Base-by-base conservation (phyloP, 2,329 filamentous ascomycete genomes). In the Neofusicoccum sp. region DNA sequence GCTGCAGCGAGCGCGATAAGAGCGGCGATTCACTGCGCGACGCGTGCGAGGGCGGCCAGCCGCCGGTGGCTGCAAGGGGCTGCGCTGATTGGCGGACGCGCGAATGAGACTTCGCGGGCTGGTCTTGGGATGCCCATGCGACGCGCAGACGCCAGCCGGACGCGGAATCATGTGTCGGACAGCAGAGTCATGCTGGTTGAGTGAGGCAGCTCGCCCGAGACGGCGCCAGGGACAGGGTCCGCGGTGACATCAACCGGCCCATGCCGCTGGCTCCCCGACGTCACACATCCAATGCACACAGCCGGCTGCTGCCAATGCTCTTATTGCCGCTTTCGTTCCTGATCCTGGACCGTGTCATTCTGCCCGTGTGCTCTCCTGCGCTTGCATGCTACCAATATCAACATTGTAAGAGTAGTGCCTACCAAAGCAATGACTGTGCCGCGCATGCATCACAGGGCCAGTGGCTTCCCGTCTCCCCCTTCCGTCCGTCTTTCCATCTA, bases 211-310 rank as follows among this genome's bases (percentile, higher is more conserved):
- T 9, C 28, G 14, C 6, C 48, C n/a, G 48, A 16, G n/a, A 16
- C 50, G 50, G 36, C 33, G 41, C 36, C 39, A 45, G 41, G 41
- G 41, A n/a, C 54, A 37, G 22, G 39, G 54, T 31, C n/a, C 49
- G 14, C 54, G 41, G 29, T 58, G 41, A 58, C 52, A 56, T 43
- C 52, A 56, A 33, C 43, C 16, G 52, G 22, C 37, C 52, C 52
- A 33, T n/a, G 4, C 29, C 48, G 34, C 36, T 28, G 52, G 11
- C 12, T 31, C 52, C 2, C 16, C 31, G 31, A 58, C 54, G 54
- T 58, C 54, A 58, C 54, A 56, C 52, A n/a, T 31, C 22, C 28
- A 9, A 5, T 56, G 39, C 54, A 58, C 14, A n/a, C 41, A 36
- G 31, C 54, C 54, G 41, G 54, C 29, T 44, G 22, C 39, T 28